These are phyloP conservation scores for Colletotrichum paranaense DNA, from an alignment of 2,329 filamentous ascomycete species.

Conservation along the genomic window DNA sequence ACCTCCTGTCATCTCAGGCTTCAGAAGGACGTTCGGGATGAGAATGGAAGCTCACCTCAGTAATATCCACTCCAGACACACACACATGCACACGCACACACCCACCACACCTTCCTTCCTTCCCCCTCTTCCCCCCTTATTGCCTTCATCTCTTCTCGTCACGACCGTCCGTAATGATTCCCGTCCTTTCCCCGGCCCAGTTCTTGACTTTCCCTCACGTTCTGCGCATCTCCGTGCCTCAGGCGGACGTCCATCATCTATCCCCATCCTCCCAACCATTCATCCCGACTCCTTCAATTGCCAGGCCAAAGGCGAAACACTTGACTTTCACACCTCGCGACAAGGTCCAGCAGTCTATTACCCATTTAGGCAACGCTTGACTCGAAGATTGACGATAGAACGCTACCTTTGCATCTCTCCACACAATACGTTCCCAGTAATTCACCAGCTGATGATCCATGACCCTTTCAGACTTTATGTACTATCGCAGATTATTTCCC, in stretches of 20 bases:
- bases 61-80: not conserved
- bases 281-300: conserved; percentile 1
- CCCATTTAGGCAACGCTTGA: conserved; percentile 31
- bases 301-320: conserved; percentile 31
- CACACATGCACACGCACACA: not conserved
- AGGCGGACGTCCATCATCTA: not conserved
- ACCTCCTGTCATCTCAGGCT: not conserved
- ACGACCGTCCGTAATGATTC: not conserved
- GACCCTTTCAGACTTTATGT: conserved; percentile 25
- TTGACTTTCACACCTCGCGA: conserved; percentile 24
- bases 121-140: not conserved
- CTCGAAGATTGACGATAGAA: conserved; percentile 33
- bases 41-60: not conserved
- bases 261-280: not conserved
- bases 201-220: conserved; percentile 10
- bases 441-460: conserved; percentile 32
- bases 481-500: conserved; percentile 25
- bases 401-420: conserved; percentile 10
- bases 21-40: not conserved
- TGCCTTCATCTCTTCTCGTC: conserved; percentile 13
- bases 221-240: conserved; percentile 17
- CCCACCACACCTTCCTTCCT: not conserved
- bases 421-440: conserved; percentile 20
- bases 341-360: conserved; percentile 23
- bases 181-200: not conserved